Conservation (phyloP, 1,139 yeast species). For the Pichia sp. region DNA sequence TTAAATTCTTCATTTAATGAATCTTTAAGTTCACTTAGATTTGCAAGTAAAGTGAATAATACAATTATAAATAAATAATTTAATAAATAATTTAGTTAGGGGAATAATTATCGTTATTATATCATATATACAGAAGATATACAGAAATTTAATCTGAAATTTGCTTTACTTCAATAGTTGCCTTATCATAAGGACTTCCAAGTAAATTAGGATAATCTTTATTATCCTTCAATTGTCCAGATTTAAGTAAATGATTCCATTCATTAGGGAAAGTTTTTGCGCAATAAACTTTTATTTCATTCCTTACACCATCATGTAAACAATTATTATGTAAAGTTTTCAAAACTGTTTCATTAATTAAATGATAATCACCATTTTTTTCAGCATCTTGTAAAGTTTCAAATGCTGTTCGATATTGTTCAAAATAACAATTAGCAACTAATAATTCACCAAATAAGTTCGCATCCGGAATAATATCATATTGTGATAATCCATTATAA, state of each 20-base stretch:
- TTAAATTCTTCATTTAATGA: slow-evolving; percentile 57
- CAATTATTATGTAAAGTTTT: slow-evolving; percentile 59
- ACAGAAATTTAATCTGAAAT: slow-evolving; percentile 1
- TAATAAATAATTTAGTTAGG: neutral
- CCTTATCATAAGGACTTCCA: slow-evolving; percentile 20
- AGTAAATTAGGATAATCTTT: slow-evolving; percentile 25
- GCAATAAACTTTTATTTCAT: slow-evolving; percentile 51
- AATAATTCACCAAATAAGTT: slow-evolving; percentile 58
- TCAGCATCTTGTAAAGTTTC: slow-evolving; percentile 44
- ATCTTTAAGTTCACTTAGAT: slow-evolving; percentile 76
- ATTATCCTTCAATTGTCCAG: slow-evolving; percentile 37
- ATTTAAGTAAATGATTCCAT: slow-evolving; percentile 42
- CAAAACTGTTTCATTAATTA: slow-evolving; percentile 45
- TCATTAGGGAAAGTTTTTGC: slow-evolving; percentile 32
- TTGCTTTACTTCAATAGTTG: slow-evolving; percentile 14
- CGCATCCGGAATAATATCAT: slow-evolving; percentile 48
- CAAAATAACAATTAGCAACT: slow-evolving; percentile 71
- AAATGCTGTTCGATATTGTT: slow-evolving; percentile 53
- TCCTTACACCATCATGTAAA: slow-evolving; percentile 42
- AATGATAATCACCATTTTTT: slow-evolving; percentile 40
- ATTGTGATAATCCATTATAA: slow-evolving; percentile 56
- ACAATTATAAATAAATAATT: slow-evolving; percentile 32
- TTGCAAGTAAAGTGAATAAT: slow-evolving; percentile 75
- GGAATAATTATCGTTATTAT: neutral
- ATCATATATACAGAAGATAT: neutral